Evolutionary conservation across 192 early-diverging fungal genomes (phyloP), one percentile per base, ranked within the genome.

Genomic region (Coemansia sp.): DNA sequence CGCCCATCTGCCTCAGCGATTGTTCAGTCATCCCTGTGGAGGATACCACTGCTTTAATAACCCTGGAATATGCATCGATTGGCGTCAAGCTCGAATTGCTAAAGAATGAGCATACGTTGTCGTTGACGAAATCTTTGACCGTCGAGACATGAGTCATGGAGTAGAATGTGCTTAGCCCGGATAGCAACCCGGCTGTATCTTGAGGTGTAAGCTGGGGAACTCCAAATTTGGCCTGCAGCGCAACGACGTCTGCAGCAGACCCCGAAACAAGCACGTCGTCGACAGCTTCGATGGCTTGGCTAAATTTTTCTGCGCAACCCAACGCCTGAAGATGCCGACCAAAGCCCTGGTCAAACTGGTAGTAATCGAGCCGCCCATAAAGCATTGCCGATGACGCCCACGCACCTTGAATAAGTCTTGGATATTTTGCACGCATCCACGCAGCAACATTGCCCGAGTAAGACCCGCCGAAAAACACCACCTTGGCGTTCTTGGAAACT

Each of bases 381-480:
- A 90, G 72, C 15, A 89, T 88, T 22, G 85, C 91, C 15, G 91
- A 91, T 21, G 88, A 88, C 3, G 87, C 67, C 63, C 86, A 86
- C 1, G 87, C 85, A 2, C 86, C 90, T 56, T 77, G 81, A 21
- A 90, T 77, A n/a, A 90, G 69, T 8, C 82, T 63, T 0, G 87
- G 88, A 51, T 87, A 88, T 59, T 83, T 77, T 52, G 82, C 67
- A 9, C 88, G 83, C 72, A 88, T 86, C 91, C 91, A 93, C 0
- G 90, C 90, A 7, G 91, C 89, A 2, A 93, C 43, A 56, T 84
- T 88, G 0, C 89, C 91, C 15, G 85, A 67, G 67, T 93, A 93
- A 2, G 87, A 89, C 56, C 89, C 90, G 24, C 91, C 91, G 10
- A 84, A 76, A 11, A 87, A 79, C 19, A 91, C 85, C 76, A 88